Evolutionary conservation across 805 yeast species (phyloP).

Genomic region (Grigorovia yakushimaensis): DNA sequence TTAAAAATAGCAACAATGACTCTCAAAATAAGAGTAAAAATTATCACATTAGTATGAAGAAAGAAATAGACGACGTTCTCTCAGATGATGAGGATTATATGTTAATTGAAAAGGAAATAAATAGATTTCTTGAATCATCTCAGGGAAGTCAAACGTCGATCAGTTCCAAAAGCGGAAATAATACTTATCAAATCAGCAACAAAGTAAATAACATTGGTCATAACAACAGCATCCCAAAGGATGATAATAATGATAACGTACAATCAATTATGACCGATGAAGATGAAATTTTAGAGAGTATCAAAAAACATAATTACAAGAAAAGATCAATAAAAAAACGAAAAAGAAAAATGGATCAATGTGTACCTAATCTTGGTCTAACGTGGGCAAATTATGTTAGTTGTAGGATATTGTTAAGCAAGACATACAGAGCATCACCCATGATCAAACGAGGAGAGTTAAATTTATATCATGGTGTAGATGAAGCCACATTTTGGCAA

Average conservation of each 20-base stretch:
- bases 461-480: slow-evolving; percentile 25
- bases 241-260: too few relatives aligned
- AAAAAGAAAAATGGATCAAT: slow-evolving; percentile 26
- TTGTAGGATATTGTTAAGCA: slow-evolving; percentile 39
- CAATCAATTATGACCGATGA: too few relatives aligned
- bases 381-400: slow-evolving; percentile 45
- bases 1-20: background rate
- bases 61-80: slow-evolving; percentile 10
- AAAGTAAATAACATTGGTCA: background rate
- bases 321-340: background rate
- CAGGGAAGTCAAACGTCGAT: background rate
- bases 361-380: slow-evolving; percentile 46
- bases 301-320: background rate
- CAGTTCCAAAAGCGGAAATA: background rate
- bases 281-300: too few relatives aligned
- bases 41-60: background rate
- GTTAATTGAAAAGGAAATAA: slow-evolving; percentile 15
- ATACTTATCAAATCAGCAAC: background rate
- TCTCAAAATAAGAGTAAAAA: background rate
- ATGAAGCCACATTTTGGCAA: slow-evolving; percentile 27
- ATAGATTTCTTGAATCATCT: slow-evolving; percentile 4
- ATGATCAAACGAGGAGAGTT: slow-evolving; percentile 22
- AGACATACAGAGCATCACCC: slow-evolving; percentile 34
- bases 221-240: too few relatives aligned
- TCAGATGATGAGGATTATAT: slow-evolving; percentile 25